phyloP scores from a whole-genome alignment of 352 stramenopile species.

The Saprolegnia parasitica region DNA sequence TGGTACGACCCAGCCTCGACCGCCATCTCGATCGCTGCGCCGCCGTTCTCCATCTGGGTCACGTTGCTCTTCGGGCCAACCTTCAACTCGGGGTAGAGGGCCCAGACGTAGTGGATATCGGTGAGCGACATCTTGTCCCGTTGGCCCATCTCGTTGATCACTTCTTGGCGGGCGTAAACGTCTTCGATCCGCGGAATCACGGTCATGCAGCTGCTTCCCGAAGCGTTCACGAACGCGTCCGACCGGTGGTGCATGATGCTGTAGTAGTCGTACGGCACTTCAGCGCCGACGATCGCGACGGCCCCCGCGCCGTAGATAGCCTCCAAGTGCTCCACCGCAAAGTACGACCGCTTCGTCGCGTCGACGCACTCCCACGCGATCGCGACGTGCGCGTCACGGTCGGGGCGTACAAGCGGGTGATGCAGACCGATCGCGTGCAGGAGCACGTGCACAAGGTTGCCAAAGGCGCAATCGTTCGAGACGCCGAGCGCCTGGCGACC shows the following conservation, averaged over 20 bases:
- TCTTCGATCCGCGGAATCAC: conserved; percentile 59
- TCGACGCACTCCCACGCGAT: conserved; percentile 80
- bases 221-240: conserved; percentile 58
- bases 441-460: conserved; percentile 79
- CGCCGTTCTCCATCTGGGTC: background rate
- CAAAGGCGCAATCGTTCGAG: conserved; percentile 58
- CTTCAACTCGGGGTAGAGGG: conserved; percentile 58
- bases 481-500: conserved; percentile 56
- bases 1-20: conserved; percentile 33
- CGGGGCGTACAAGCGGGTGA: conserved; percentile 61
- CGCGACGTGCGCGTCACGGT: conserved; percentile 69
- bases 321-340: conserved; percentile 53
- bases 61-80: conserved; percentile 16
- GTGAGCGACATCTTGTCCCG: conserved; percentile 59
- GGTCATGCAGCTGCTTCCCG: conserved; percentile 52
- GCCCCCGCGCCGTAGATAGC: conserved; percentile 12
- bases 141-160: conserved; percentile 70
- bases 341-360: conserved; percentile 54
- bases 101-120: conserved; percentile 73
- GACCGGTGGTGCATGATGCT: conserved; percentile 81
- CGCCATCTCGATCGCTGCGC: background rate
- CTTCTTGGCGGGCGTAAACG: conserved; percentile 40
- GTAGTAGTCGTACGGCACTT: conserved; percentile 72
- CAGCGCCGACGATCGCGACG: conserved; percentile 5
- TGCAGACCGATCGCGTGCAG: conserved; percentile 66